These are phyloP conservation scores for Ceriops zippeliana DNA, from an alignment of 345 rosid genomes.

Conservation along the genomic window DNA sequence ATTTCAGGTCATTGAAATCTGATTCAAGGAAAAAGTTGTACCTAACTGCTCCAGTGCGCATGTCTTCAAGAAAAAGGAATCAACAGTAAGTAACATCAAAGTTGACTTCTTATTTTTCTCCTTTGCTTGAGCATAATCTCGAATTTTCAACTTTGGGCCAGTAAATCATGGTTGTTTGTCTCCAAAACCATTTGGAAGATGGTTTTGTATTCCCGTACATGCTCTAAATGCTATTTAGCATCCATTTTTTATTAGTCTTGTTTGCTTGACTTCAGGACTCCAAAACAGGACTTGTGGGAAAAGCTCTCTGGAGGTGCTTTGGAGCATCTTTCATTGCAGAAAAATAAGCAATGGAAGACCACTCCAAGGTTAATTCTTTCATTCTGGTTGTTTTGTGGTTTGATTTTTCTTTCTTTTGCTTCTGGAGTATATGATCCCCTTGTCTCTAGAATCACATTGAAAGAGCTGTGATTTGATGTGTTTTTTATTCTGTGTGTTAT, in stretches of 20 bases:
- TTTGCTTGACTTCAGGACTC: conserved; percentile 37
- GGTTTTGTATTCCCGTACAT: neutral
- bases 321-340: conserved; percentile 32
- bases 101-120: conserved; percentile 39
- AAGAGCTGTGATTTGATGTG: neutral
- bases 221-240: neutral
- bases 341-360: conserved; percentile 37
- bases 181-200: conserved; percentile 1
- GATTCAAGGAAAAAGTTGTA: conserved; percentile 4
- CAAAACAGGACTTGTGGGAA: conserved; percentile 33
- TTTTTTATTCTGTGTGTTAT: neutral
- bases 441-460: neutral
- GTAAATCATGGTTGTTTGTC: conserved; percentile 3
- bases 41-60: conserved; percentile 9
- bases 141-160: conserved; percentile 6
- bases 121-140: conserved; percentile 9
- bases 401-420: neutral
- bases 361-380: conserved; percentile 40
- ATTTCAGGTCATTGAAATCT: conserved; percentile 16
- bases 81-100: conserved; percentile 38
- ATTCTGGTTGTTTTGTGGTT: conserved; percentile 20
- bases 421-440: neutral
- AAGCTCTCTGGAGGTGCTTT: conserved; percentile 37
- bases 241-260: neutral
- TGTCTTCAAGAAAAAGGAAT: conserved; percentile 22